These are phyloP conservation scores for Exophiala sp. DNA, from an alignment of 2,329 filamentous ascomycete genomes.

Conservation along the genomic window DNA sequence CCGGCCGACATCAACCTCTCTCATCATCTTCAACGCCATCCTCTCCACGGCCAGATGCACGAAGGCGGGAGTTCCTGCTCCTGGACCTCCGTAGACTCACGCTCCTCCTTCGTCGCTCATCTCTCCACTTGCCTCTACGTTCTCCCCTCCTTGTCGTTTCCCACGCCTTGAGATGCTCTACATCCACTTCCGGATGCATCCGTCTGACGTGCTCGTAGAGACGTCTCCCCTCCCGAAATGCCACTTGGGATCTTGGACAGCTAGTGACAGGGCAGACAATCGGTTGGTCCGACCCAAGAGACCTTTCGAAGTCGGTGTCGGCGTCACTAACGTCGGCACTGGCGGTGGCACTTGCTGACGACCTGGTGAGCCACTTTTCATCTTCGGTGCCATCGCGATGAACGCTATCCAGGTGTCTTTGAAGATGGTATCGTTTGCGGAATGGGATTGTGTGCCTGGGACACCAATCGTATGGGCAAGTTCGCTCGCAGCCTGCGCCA, in stretches of 20 bases:
- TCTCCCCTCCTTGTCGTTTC: constrained; percentile 18
- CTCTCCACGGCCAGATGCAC: background rate
- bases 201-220: constrained; percentile 27
- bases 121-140: constrained; percentile 15
- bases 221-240: constrained; percentile 19
- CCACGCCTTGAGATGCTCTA: constrained; percentile 20
- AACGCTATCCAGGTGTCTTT: constrained; percentile 20
- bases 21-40: constrained; percentile 1
- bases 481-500: background rate
- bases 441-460: constrained; percentile 22
- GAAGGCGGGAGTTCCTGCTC: background rate
- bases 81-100: constrained; percentile 1
- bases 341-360: constrained; percentile 4
- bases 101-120: constrained; percentile 14
- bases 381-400: constrained; percentile 2
- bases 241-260: constrained; percentile 15
- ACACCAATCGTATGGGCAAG: constrained; percentile 23
- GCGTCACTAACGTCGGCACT: constrained; percentile 7
- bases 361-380: background rate
- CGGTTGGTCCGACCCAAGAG: background rate
- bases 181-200: constrained; percentile 28
- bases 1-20: background rate
- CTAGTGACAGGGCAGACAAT: constrained; percentile 24
- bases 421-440: constrained; percentile 20
- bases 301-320: background rate